Conservation (phyloP, 2,329 filamentous ascomycete genomes). For the Falciphora oryzae region DNA sequence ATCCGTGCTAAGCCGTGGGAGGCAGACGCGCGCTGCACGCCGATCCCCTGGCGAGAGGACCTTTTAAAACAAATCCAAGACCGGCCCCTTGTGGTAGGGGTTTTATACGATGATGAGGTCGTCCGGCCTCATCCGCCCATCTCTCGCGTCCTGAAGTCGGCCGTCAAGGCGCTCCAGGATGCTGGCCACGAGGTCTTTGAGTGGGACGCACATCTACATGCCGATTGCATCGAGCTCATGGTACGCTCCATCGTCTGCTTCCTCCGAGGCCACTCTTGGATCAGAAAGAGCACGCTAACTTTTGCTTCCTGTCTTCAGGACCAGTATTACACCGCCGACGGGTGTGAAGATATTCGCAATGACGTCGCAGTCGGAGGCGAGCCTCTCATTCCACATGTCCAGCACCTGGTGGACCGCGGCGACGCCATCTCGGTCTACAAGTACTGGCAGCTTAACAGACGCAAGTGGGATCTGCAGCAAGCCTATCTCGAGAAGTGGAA, state of each 20-base stretch:
- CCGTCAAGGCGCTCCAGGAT: conserved; percentile 30
- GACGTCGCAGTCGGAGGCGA: conserved; percentile 51
- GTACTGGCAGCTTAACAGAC: conserved; percentile 62
- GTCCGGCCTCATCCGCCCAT: conserved; percentile 50
- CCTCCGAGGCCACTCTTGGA: background rate
- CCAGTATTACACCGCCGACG: conserved; percentile 55
- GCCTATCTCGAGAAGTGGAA: conserved; percentile 56
- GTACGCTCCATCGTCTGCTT: background rate
- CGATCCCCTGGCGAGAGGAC: conserved; percentile 38
- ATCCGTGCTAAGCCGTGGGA: conserved; percentile 45
- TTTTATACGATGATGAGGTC: conserved; percentile 33
- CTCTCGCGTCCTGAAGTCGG: conserved; percentile 34
- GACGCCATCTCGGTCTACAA: conserved; percentile 53
- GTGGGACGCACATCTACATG: conserved; percentile 47
- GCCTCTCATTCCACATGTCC: conserved; percentile 52
- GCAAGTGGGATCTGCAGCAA: conserved; percentile 47
- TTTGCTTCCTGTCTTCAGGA: conserved; percentile 33
- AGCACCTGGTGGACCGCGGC: conserved; percentile 47
- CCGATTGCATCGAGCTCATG: conserved; percentile 39
- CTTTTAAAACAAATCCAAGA: conserved; percentile 33
- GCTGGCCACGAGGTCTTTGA: conserved; percentile 49
- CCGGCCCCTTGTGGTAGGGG: conserved; percentile 41
- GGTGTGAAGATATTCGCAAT: conserved; percentile 54
- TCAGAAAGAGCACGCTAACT: background rate
- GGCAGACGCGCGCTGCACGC: conserved; percentile 42